Conservation (phyloP, 225 moss, liverwort and hornwort species). For the Pseudisothecium myosuroides region DNA sequence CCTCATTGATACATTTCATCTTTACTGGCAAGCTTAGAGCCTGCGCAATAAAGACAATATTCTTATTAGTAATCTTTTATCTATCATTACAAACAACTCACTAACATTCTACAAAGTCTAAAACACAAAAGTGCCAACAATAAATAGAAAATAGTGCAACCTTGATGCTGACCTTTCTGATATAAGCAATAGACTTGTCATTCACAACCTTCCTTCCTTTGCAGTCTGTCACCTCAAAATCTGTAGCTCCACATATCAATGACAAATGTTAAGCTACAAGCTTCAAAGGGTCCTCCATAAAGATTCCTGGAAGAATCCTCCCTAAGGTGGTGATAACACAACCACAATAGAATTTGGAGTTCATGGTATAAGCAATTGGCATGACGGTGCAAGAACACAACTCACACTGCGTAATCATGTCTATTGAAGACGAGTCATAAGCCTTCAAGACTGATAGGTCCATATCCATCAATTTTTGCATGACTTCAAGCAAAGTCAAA, state of each 20-base stretch:
- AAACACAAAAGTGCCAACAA: background rate
- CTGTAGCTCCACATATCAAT: background rate
- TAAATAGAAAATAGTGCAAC: background rate
- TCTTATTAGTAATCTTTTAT: background rate
- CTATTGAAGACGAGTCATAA: background rate
- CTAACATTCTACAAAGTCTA: background rate
- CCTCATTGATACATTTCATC: background rate
- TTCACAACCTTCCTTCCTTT: background rate
- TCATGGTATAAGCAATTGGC: background rate
- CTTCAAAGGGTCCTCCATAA: too few species aligned
- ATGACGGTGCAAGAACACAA: background rate
- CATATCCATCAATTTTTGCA: background rate
- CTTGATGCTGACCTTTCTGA: slow-evolving; percentile 21
- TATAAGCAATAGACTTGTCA: background rate
- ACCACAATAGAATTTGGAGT: background rate
- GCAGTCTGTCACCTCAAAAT: background rate
- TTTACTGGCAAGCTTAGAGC: background rate
- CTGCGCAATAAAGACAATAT: background rate
- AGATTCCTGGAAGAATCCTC: background rate
- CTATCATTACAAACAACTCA: background rate
- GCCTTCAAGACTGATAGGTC: background rate
- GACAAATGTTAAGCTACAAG: background rate
- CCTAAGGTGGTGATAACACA: too few species aligned
- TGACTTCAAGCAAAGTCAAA: background rate
- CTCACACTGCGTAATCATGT: background rate